Conservation (phyloP, 2,329 filamentous ascomycete species). For the Alternaria burnsii region DNA sequence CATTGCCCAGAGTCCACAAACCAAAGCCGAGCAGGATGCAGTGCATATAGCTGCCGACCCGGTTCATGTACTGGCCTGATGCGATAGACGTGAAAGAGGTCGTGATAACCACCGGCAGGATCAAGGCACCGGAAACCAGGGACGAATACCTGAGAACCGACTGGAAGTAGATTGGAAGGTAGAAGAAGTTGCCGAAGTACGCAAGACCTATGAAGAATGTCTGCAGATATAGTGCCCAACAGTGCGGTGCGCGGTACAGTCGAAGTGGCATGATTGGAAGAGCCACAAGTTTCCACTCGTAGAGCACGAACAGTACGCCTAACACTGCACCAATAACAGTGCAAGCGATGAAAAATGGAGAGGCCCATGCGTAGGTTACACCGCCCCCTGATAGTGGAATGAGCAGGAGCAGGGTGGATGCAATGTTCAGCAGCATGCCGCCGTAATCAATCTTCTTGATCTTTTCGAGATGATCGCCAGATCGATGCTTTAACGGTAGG, state of each 20-base stretch:
- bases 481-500: constrained; percentile 54
- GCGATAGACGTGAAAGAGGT: constrained; percentile 26
- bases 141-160: constrained; percentile 61
- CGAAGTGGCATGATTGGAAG: constrained; percentile 67
- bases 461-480: constrained; percentile 57
- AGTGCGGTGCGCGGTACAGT: constrained; percentile 64
- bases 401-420: constrained; percentile 67
- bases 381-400: constrained; percentile 71
- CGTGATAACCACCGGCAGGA: constrained; percentile 52
- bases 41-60: constrained; percentile 30
- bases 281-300: constrained; percentile 65
- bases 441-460: constrained; percentile 66
- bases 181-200: constrained; percentile 69
- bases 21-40: constrained; percentile 48
- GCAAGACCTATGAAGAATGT: constrained; percentile 67
- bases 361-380: constrained; percentile 64
- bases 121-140: constrained; percentile 61
- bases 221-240: constrained; percentile 65
- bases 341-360: constrained; percentile 67
- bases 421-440: constrained; percentile 63
- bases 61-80: constrained; percentile 31
- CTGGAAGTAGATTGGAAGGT: constrained; percentile 69
- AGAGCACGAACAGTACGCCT: constrained; percentile 60
- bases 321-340: constrained; percentile 59
- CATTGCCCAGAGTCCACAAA: constrained; percentile 62